Base-by-base conservation (phyloP, 192 early-diverging fungal species). In the Backusella circina region DNA sequence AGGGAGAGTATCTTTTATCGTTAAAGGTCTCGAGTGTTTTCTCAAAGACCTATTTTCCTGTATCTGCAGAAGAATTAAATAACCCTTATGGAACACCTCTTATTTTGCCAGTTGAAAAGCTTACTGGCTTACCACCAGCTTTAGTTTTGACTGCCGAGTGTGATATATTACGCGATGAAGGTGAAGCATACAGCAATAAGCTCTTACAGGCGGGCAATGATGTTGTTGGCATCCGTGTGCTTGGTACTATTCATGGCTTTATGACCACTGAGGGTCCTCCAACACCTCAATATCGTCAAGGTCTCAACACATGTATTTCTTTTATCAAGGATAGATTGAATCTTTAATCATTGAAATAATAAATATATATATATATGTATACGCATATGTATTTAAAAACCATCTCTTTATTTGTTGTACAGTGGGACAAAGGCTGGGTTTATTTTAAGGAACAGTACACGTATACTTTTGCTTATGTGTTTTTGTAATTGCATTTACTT, bases 131-230 rank as follows among this genome's bases (percentile, higher is more conserved):
- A 7, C 70, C 76, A 1, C 51, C 35, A 21, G 76, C 76, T n/a
- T 65, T 77, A 7, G 44, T 77, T 3, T 30, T 77, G 5, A 77
- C 76, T 1, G 70, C 51, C 41, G 76, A 77, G 36, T 64, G 54
- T 32, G 76, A 77, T 50, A 70, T 77, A 1, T 61, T 77, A 4
- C 50, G 76, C 12, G 76, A 77, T 35, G 76, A 72, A 28, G 76
- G 76, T 66, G 76, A 77, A 35, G 68, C 57, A 1, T 77, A 72
- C 37, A 26, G n/a, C 21, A 23, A 23, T 30, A 71, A 66, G 0
- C 47, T 77, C 28, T 28, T 71, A 12, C 1, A 47, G 21, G 76
- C 76, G 5, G 76, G 70, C 15, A 70, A 72, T 6, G 31, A 71
- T 6, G 64, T 44, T 38, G 71, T 70, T 7, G 84, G 83, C 4